Evolutionary conservation across 2,329 filamentous ascomycete species (phyloP), one percentile per base, ranked within the genome.

Genomic region (Phaeosphaeriaceae sp.): DNA sequence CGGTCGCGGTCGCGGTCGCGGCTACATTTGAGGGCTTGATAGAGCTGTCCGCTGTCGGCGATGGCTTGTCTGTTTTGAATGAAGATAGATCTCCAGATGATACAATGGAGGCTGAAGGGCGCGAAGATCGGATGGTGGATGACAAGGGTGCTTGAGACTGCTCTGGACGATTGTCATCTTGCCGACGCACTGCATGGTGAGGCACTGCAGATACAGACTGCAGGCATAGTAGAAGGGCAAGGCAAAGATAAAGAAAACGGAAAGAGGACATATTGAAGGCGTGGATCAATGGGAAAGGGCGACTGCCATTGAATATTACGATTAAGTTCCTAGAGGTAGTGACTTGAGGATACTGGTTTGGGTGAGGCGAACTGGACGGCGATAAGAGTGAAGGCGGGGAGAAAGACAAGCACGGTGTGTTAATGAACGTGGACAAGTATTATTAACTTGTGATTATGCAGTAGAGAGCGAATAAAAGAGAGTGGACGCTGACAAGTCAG

Each of bases 251-350:
- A 20, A 71, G 56, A 45, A 60, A 56, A 40, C 54, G 58, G 44
- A 57, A 54, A 37, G 63, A 63, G 12, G 60, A 66, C 70, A 72
- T 73, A 48, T 54, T 49, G 66, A 50, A n/a, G 35, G 39, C 28
- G 46, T 43, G 30, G 26, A 53, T 61, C 56, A 66, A 36, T 34
- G 45, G 36, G 28, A 38, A 35, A 38, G 29, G 46, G 35, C 50
- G 48, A 52, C 46, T 53, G 57, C 63, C 68, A 71, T 72, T 44
- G 50, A 56, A 37, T 46, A 58, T 59, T 61, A 58, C 32, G 50
- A 57, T 63, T 56, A 54, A 23, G 21, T 3, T 26, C 15, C 18
- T 20, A 29, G 13, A 39, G 36, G 43, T 37, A 33, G 36, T 33
- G 26, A 28, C 26, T 34, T 11, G 40, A 34, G 13, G 40, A 26